phyloP scores from a whole-genome alignment of 2,329 filamentous ascomycete genomes.

The Fusarium sp. region DNA sequence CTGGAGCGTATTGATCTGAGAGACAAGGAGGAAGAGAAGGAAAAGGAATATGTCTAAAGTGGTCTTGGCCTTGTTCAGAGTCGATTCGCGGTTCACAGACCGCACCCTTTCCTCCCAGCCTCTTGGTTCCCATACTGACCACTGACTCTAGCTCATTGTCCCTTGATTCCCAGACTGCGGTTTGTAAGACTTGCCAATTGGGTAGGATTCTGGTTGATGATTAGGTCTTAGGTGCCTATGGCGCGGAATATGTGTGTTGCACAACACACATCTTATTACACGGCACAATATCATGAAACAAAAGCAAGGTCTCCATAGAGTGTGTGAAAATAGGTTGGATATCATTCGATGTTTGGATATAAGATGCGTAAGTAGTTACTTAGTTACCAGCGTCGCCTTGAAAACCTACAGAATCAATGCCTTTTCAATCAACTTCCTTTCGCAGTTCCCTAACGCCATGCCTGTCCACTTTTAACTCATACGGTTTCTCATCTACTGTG shows the following conservation, averaged over 20 bases:
- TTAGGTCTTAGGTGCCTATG: not conserved
- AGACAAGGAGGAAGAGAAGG: conserved; percentile 34
- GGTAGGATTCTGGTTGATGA: not conserved
- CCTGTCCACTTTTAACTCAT: not conserved
- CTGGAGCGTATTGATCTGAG: conserved; percentile 35
- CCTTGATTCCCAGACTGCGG: not conserved
- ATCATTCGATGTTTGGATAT: conserved; percentile 1
- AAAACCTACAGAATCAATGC: not conserved
- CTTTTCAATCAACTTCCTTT: not conserved
- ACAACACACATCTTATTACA: not conserved
- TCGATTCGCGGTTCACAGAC: not conserved
- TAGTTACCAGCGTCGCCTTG: not conserved
- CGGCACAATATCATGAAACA: not conserved
- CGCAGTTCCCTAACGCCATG: not conserved
- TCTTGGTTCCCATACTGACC: conserved; percentile 18
- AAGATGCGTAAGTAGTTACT: conserved; percentile 5
- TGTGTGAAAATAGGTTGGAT: not conserved
- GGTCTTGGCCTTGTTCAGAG: not conserved
- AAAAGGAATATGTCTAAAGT: conserved; percentile 20
- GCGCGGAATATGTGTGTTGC: not conserved
- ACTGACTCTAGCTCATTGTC: conserved; percentile 4
- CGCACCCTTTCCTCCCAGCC: not conserved
- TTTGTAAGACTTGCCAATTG: no score
- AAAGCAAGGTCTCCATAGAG: not conserved
- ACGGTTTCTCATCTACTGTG: not conserved